Base-by-base conservation (phyloP, 1,139 yeast species). In the Scheffersomyces segobiensis region DNA sequence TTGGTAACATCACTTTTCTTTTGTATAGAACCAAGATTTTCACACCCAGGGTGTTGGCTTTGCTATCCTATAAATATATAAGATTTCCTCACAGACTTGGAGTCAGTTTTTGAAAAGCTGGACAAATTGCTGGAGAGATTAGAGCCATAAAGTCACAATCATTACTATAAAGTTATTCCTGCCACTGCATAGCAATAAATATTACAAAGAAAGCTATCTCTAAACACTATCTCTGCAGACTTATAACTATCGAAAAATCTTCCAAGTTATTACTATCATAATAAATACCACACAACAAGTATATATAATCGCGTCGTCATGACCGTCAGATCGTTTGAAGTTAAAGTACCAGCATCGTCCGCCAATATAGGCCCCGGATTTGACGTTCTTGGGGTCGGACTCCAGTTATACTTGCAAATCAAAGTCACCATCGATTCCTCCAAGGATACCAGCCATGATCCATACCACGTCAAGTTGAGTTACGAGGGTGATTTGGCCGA, bases 311-410 rank as follows among this genome's bases (percentile, higher is more conserved):
- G 12, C 12, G 12, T 10, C 12, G 42, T 20, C 24, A 48, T 48
- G 50, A 48, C 50, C 8, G 2, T 48, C 52, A 78, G 83, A 62
- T 74, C 78, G 58, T 86, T 86, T 70, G 72, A 71, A 55, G 85
- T 93, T 67, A 86, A 84, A 59, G 97, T 95, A 18, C 99, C 99
- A 2, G 98, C 98, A 2, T 93, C 98, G 2, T 91, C 97, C 54
- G 99, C 99, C 68, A 95, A 95, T 71, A 93, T 95, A 56, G 99
- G 99, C 8, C 99, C 99, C 2, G 99, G 99, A 1, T 95, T 93
- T 71, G 99, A 95, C 74, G 99, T 95, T 5, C 80, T 95, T 56
- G 99, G 99, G 20, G 87, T 95, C 55, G 97, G 97, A 50, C 82
- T 95, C 64, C 82, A 89, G 60, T 77, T 93, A 53, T 92, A 80